A percentile compares a stretch with the other conserved stretches of the same genome.
Evolutionary conservation across 139 green algal genomes (phyloP).

Genomic region (Coelastrella sp.): DNA sequence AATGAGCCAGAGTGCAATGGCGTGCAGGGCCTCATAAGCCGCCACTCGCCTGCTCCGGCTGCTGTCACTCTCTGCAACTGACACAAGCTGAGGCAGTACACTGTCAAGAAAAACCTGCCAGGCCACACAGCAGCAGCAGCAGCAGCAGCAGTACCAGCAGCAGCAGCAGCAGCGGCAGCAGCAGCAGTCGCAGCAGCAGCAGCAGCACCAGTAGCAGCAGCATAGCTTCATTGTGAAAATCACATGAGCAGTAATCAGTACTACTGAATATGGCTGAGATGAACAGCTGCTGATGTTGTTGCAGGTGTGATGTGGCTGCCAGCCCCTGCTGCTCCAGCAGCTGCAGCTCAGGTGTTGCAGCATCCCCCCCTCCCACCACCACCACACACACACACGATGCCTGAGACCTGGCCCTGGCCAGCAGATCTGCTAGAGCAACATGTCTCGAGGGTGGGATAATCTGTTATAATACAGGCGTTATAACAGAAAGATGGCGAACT

Average conservation of each 20-base stretch:
- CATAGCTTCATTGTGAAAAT: neutral
- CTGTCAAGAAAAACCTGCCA: constrained; percentile 24
- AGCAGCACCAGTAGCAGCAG: neutral
- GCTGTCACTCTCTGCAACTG: constrained; percentile 11
- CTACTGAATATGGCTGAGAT: neutral
- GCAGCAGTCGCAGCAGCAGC: neutral
- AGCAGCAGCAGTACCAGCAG: neutral
- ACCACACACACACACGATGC: too few relatives aligned
- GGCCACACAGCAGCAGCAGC: neutral
- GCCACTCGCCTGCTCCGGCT: neutral
- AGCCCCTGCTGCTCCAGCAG: too few relatives aligned
- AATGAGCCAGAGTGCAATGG: constrained; percentile 17
- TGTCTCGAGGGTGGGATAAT: too few relatives aligned
- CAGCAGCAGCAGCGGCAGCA: neutral
- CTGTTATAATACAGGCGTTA: too few relatives aligned
- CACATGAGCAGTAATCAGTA: too few relatives aligned
- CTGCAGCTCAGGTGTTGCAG: too few relatives aligned
- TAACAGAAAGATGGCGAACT: too few relatives aligned
- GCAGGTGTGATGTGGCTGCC: too few relatives aligned
- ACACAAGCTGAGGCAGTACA: constrained; percentile 26
- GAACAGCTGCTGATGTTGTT: too few relatives aligned
- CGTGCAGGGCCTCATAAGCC: constrained; percentile 19
- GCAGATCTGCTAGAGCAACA: too few relatives aligned
- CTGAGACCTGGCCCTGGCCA: too few relatives aligned
- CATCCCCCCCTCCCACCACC: too few relatives aligned